Percentiles rank a stretch among this genome's conserved stretches.
These are phyloP conservation scores for Daldinia bambusicola DNA, from an alignment of 495 filamentous ascomycete species.

Conservation along the genomic window DNA sequence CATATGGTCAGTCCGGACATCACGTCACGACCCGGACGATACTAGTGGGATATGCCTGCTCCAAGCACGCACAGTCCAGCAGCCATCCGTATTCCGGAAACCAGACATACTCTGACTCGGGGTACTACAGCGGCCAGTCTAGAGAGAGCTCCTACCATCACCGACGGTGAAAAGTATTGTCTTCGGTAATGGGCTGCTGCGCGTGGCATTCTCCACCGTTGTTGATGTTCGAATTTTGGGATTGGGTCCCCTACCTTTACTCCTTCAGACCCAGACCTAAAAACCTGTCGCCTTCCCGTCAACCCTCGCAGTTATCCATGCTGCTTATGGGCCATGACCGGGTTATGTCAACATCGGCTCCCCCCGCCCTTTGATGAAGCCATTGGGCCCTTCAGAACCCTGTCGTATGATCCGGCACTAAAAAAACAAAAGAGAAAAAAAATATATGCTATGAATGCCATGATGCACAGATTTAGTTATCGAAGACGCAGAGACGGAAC, in stretches of 20 bases:
- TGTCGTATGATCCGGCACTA: slow-evolving; percentile 29
- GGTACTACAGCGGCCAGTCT: slow-evolving; percentile 61
- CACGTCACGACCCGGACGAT: slow-evolving; percentile 76
- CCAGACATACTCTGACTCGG: slow-evolving; percentile 61
- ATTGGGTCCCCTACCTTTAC: slow-evolving; percentile 62
- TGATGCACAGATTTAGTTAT: slow-evolving; percentile 33
- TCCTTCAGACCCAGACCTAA: slow-evolving; percentile 58
- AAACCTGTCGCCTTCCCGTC: slow-evolving; percentile 50
- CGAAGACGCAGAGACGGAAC: slow-evolving; percentile 41
- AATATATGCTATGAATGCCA: slow-evolving; percentile 32
- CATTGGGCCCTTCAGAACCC: slow-evolving; percentile 27
- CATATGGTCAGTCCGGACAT: slow-evolving; percentile 78
- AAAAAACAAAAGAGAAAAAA: slow-evolving; percentile 24
- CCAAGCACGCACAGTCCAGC: slow-evolving; percentile 63
- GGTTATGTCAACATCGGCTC: slow-evolving; percentile 57
- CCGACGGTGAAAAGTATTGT: slow-evolving; percentile 63
- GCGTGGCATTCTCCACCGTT: slow-evolving; percentile 58
- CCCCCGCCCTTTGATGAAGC: slow-evolving; percentile 46
- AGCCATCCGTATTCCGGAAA: slow-evolving; percentile 34
- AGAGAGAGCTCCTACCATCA: slow-evolving; percentile 54
- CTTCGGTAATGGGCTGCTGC: slow-evolving; percentile 62
- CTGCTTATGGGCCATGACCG: slow-evolving; percentile 61
- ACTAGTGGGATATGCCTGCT: slow-evolving; percentile 82
- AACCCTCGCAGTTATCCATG: slow-evolving; percentile 59
- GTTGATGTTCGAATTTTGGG: slow-evolving; percentile 55